Evolutionary conservation across 78 protist species (phyloP).

Genomic region (Dictyostelium discoideum): DNA sequence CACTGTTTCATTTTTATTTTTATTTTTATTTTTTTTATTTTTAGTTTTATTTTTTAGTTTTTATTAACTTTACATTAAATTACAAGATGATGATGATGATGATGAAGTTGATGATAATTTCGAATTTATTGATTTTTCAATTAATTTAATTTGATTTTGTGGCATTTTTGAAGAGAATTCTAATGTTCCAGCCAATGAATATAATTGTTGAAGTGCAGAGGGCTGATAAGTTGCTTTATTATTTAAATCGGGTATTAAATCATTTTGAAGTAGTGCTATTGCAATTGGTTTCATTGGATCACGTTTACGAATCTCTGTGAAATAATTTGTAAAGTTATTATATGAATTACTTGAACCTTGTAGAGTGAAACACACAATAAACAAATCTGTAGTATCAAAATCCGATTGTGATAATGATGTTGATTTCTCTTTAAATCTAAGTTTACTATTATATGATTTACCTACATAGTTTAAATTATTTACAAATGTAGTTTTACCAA

Average conservation of each 20-base stretch:
- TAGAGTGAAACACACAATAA: slow-evolving; percentile 21
- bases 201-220: not conserved
- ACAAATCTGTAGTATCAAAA: not conserved
- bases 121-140: not conserved
- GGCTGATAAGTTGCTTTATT: not conserved
- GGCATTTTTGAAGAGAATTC: slow-evolving; percentile 1
- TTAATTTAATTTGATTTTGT: slow-evolving; percentile 13
- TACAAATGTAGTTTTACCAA: slow-evolving; percentile 57
- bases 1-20: not conserved
- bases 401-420: not conserved
- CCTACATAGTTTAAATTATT: slow-evolving; percentile 17
- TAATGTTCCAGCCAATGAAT: slow-evolving; percentile 9
- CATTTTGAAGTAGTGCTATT: not conserved
- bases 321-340: not conserved
- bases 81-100: slow-evolving; percentile 17
- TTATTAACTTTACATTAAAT: slow-evolving; percentile 17
- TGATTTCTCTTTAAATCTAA: not conserved
- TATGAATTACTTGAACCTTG: not conserved
- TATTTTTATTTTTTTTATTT: not conserved
- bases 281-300: slow-evolving; percentile 23
- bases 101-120: not conserved
- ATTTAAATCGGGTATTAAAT: not conserved
- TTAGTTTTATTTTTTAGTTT: not conserved
- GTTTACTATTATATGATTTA: not conserved
- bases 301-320: slow-evolving; percentile 32